Evolutionary conservation across 176 grass and related monocot species (phyloP), one percentile per base, ranked within the genome.

Genomic region (Echinochloa phyllopogon): DNA sequence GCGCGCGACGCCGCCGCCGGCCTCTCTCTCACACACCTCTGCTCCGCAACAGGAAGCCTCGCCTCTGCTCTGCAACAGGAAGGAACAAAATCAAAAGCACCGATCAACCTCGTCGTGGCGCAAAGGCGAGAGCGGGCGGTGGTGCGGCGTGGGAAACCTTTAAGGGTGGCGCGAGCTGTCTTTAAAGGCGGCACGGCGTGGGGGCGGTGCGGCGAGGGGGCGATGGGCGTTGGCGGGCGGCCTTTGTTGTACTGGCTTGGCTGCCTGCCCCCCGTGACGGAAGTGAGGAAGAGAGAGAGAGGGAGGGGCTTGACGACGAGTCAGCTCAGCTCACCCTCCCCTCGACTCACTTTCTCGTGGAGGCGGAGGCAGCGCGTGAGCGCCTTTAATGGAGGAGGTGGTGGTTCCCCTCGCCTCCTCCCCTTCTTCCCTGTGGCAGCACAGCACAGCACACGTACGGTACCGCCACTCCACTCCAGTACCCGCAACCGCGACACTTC

Each of bases 341-440:
- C 82, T 39, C 45, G 49, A 17, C 82, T 80, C 59, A 74, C 90
- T 89, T 86, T 92, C 80, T 79, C 89, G 81, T 87, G 80, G 89
- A 86, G 44, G 66, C 70, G 56, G 83, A 84, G 81, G 75, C 4
- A 72, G 52, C 58, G 85, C 85, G 89, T 87, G 85, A 91, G 61
- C 81, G 75, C 89, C 84, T 91, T 91, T 87, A 91, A 87, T 91
- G 85, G 85, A 59, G 86, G 67, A 23, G 65, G 79, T 83, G 73
- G 82, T 42, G 63, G 63, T 4, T 13, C 40, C 15, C 67, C 20
- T 24, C 8, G 23, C 24, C 9, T 20, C 40, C 57, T 29, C 14
- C 15, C 58, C 49, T 53, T 14, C 6, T 41, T 20, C 23, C 0
- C 18, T 4, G 20, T 24, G 66, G 42, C 63, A n/a, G 42, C 57